Evolutionary conservation across 805 yeast species (phyloP).

Genomic region (Wickerhamiella sorbophila): DNA sequence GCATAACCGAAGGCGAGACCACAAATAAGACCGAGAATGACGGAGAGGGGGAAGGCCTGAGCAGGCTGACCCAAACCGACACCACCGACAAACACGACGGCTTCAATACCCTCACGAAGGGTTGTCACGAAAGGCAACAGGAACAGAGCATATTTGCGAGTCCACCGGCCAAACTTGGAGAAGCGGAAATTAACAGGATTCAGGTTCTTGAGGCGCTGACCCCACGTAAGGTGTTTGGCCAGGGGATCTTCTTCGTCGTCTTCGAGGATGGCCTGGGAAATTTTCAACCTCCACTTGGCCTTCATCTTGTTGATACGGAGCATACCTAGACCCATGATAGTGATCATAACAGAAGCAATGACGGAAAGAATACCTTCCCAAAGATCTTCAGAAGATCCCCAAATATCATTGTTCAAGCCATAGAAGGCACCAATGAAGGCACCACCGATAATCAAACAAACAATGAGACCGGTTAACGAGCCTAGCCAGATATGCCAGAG

Average conservation of each 20-base stretch:
- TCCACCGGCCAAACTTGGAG: slow-evolving; percentile 22
- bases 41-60: slow-evolving; percentile 84
- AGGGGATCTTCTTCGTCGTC: slow-evolving; percentile 16
- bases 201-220: slow-evolving; percentile 10
- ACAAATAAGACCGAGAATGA: slow-evolving; percentile 66
- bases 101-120: slow-evolving; percentile 93
- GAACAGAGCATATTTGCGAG: slow-evolving; percentile 76
- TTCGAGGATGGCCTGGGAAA: slow-evolving; percentile 68
- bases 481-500: slow-evolving; percentile 83
- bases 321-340: slow-evolving; percentile 94
- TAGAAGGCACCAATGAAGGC: slow-evolving; percentile 93
- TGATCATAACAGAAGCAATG: slow-evolving; percentile 77
- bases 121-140: slow-evolving; percentile 81
- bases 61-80: slow-evolving; percentile 62
- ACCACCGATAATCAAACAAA: slow-evolving; percentile 77
- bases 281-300: slow-evolving; percentile 91
- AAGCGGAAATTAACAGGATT: slow-evolving; percentile 17
- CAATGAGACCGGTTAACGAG: slow-evolving; percentile 49
- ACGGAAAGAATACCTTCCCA: slow-evolving; percentile 96
- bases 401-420: slow-evolving; percentile 62
- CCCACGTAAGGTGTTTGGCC: slow-evolving; percentile 9
- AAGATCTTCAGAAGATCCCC: slow-evolving; percentile 76
- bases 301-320: slow-evolving; percentile 91
- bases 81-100: slow-evolving; percentile 92
- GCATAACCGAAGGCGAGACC: slow-evolving; percentile 59